Evolutionary conservation across 305 asterid genomes (phyloP).

Genomic region (Fraxinus albicans): DNA sequence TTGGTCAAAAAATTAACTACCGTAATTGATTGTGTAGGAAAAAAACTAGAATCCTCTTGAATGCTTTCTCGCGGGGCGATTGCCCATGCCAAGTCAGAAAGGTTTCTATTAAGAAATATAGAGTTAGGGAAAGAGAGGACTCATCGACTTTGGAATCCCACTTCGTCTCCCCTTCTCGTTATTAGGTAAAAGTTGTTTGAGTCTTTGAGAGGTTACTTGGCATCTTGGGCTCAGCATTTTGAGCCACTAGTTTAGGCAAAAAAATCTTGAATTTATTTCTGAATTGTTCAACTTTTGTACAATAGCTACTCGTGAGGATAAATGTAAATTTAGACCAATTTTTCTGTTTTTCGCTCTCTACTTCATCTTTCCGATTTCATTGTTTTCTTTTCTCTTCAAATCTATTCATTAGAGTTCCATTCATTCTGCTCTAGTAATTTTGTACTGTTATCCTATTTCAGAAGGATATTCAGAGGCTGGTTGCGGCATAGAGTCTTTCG

Average conservation of each 20-base stretch:
- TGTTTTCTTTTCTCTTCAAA: neutral
- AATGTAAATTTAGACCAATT: neutral
- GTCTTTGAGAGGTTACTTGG: neutral
- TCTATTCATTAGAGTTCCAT: neutral
- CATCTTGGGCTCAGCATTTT: neutral
- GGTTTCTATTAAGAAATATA: neutral
- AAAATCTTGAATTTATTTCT: neutral
- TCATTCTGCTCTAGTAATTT: neutral
- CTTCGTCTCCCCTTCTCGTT: neutral
- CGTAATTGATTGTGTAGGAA: neutral
- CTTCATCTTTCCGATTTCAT: neutral
- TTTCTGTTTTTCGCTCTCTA: neutral
- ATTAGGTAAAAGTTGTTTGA: neutral
- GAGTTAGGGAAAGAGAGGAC: neutral
- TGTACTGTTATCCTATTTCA: conserved; percentile 34
- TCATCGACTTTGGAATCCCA: neutral
- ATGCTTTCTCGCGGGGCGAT: neutral
- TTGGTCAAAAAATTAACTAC: neutral
- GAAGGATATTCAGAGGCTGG: conserved; percentile 83
- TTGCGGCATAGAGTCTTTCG: conserved; percentile 47
- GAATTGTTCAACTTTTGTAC: neutral
- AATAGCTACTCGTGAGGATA: neutral
- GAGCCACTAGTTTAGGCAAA: neutral
- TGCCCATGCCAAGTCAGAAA: neutral
- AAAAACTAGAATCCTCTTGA: neutral